Evolutionary conservation across 1,139 yeast genomes (phyloP).

Genomic region (Lodderomyces elongisporus): DNA sequence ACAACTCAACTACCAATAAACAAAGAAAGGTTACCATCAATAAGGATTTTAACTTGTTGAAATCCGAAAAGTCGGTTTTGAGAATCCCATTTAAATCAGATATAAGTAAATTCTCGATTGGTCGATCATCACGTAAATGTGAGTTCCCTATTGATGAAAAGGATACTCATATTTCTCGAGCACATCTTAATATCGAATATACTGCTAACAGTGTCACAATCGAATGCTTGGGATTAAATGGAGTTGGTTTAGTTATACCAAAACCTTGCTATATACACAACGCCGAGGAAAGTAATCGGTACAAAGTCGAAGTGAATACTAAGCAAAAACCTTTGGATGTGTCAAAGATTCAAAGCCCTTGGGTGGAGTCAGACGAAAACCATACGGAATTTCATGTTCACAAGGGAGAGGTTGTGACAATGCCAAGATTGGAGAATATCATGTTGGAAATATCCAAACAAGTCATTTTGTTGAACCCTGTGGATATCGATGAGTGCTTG

Average conservation of each 20-base stretch:
- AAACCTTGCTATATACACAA: conserved; percentile 32
- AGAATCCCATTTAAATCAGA: conserved; percentile 30
- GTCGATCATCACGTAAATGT: conserved; percentile 62
- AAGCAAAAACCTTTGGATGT: conserved; percentile 18
- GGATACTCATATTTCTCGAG: conserved; percentile 63
- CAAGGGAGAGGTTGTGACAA: conserved; percentile 47
- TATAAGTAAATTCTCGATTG: conserved; percentile 36
- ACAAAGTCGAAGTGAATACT: conserved; percentile 28
- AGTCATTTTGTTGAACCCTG: conserved; percentile 49
- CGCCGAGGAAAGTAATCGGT: conserved; percentile 24
- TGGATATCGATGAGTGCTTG: conserved; percentile 37
- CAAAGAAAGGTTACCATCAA: conserved; percentile 16
- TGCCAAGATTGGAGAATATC: conserved; percentile 55
- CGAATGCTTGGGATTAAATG: conserved; percentile 68
- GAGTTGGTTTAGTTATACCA: conserved; percentile 60
- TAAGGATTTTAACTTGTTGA: conserved; percentile 35
- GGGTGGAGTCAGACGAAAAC: conserved; percentile 39
- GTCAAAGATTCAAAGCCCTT: conserved; percentile 17
- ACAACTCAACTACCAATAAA: neutral
- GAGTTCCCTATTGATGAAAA: conserved; percentile 51
- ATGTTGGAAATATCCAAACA: conserved; percentile 61
- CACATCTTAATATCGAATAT: conserved; percentile 44
- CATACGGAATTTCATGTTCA: conserved; percentile 56
- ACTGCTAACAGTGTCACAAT: conserved; percentile 28
- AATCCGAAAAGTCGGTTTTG: conserved; percentile 35